Percentiles rank a stretch among this genome's conserved stretches.
These are phyloP conservation scores for Pseudocercospora fijiensis DNA, from an alignment of 2,329 filamentous ascomycete species.

Conservation along the genomic window DNA sequence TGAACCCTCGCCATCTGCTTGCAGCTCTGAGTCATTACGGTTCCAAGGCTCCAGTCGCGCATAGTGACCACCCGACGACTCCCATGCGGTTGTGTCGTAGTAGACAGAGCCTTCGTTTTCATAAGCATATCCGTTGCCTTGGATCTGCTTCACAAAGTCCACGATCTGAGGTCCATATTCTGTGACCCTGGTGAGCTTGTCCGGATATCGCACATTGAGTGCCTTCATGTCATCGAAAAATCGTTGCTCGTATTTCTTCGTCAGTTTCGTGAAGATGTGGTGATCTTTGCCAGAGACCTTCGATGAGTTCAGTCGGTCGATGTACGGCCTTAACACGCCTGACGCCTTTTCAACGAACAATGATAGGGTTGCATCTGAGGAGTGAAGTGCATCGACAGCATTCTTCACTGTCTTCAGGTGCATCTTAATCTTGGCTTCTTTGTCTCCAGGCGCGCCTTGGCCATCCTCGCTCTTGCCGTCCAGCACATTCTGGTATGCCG, in stretches of 20 bases:
- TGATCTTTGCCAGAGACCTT: conserved; percentile 61
- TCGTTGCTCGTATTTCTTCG: conserved; percentile 78
- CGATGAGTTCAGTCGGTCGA: conserved; percentile 64
- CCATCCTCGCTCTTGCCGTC: conserved; percentile 56
- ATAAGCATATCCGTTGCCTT: conserved; percentile 85
- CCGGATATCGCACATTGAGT: conserved; percentile 79
- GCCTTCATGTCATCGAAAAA: conserved; percentile 86
- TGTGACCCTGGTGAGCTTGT: conserved; percentile 83
- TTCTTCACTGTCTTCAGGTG: conserved; percentile 65
- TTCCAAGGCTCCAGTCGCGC: conserved; percentile 83
- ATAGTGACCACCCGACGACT: conserved; percentile 80
- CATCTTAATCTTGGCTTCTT: conserved; percentile 87
- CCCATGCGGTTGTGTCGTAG: conserved; percentile 86
- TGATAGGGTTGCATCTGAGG: conserved; percentile 31
- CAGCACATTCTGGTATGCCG: conserved; percentile 56
- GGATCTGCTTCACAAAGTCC: conserved; percentile 76
- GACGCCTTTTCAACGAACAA: conserved; percentile 59
- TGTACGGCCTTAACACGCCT: conserved; percentile 75
- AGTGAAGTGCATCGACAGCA: conserved; percentile 53
- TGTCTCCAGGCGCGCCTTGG: conserved; percentile 60
- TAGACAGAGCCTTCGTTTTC: conserved; percentile 72
- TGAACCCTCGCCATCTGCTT: conserved; percentile 87
- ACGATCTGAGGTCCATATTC: conserved; percentile 89
- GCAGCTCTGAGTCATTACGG: conserved; percentile 75
- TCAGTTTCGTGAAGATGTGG: conserved; percentile 82